Percentiles rank a stretch among this genome's conserved stretches.
These are phyloP conservation scores for Trametes pubescens DNA, from an alignment of 1,284 basidiomycete species.

Conservation along the genomic window DNA sequence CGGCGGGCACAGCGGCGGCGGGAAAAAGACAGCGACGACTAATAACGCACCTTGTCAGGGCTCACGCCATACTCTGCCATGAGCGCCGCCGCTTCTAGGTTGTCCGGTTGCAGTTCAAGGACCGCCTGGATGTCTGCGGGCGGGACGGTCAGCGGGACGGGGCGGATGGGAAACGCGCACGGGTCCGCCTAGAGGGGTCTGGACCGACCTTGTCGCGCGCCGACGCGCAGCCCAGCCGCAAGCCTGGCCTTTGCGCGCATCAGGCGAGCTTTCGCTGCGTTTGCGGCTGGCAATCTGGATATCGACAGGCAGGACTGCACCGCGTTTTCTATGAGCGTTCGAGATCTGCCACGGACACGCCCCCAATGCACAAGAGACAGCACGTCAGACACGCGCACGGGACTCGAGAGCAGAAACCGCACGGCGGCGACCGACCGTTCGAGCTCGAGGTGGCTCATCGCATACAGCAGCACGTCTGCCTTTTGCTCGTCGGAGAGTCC, in stretches of 20 bases:
- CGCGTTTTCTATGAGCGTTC: conserved; percentile 75
- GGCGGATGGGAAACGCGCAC: conserved; percentile 27
- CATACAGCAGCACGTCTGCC: conserved; percentile 69
- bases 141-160: conserved; percentile 30
- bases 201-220: conserved; percentile 68
- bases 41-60: conserved; percentile 40
- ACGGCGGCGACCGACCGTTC: conserved; percentile 37
- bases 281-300: conserved; percentile 58
- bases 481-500: conserved; percentile 69
- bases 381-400: conserved; percentile 27
- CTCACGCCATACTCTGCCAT: conserved; percentile 51
- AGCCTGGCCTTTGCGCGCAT: conserved; percentile 70
- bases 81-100: conserved; percentile 69
- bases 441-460: conserved; percentile 58
- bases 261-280: conserved; percentile 65
- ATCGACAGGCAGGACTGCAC: conserved; percentile 74
- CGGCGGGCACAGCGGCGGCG: conserved; percentile 12
- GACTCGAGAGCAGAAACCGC: conserved; percentile 13
- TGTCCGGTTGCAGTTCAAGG: conserved; percentile 68
- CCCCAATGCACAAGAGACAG: conserved; percentile 21
- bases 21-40: conserved; percentile 19
- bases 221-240: conserved; percentile 62
- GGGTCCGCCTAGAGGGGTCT: conserved; percentile 35
- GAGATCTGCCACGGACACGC: conserved; percentile 50
- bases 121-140: conserved; percentile 69